Percentiles rank a stretch among this genome's conserved stretches.
These are phyloP conservation scores for Spencermartinsiella europaea DNA, from an alignment of 805 yeast species.

Conservation along the genomic window DNA sequence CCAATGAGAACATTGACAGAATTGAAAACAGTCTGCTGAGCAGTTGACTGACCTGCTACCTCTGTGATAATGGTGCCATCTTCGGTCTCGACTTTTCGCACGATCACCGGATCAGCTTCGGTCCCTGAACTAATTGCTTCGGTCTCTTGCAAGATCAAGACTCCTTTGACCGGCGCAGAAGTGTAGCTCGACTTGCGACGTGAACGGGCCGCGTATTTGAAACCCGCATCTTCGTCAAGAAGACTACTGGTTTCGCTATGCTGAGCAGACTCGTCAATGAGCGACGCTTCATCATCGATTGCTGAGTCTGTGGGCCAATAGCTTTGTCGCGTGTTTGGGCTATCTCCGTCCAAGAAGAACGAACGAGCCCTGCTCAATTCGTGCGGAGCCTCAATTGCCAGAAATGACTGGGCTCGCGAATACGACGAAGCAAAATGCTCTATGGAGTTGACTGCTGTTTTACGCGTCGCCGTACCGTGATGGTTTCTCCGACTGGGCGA, in stretches of 20 bases:
- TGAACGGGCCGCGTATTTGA: conserved; percentile 2
- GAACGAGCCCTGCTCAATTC: conserved; percentile 42
- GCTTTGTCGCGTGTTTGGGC: conserved; percentile 8
- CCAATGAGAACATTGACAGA: conserved; percentile 64
- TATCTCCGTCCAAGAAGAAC: conserved; percentile 46
- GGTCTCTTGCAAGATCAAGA: conserved; percentile 17
- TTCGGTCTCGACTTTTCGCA: conserved; percentile 61
- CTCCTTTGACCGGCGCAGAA: conserved; percentile 13
- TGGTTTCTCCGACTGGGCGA: not conserved
- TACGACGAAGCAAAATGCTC: conserved; percentile 76
- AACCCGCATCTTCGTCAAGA: not conserved
- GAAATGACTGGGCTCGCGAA: conserved; percentile 72
- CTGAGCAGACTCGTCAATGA: conserved; percentile 10
- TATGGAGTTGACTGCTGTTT: conserved; percentile 47
- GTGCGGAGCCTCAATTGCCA: conserved; percentile 45
- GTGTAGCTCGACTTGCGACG: conserved; percentile 9
- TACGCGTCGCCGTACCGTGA: not conserved
- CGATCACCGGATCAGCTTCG: conserved; percentile 46
- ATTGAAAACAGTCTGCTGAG: conserved; percentile 64
- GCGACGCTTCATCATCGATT: conserved; percentile 3
- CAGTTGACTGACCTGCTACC: conserved; percentile 75
- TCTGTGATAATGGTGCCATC: conserved; percentile 69
- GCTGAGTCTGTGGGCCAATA: conserved; percentile 2
- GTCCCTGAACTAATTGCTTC: conserved; percentile 26
- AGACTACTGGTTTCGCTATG: conserved; percentile 1